Evolutionary conservation across 2,329 filamentous ascomycete genomes (phyloP).

Genomic region (Fusarium tupiense): DNA sequence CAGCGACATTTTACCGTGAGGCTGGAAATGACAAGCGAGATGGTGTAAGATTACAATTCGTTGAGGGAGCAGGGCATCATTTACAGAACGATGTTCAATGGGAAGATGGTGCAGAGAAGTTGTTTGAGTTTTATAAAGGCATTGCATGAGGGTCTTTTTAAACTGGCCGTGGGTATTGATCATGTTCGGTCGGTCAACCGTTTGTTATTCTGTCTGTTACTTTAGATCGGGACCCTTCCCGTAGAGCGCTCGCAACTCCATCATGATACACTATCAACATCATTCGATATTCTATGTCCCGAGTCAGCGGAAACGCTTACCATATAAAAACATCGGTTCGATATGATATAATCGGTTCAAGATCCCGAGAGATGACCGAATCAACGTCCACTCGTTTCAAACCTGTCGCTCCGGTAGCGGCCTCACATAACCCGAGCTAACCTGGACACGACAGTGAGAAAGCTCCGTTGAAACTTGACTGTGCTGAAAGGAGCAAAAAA

Average conservation of each 20-base stretch:
- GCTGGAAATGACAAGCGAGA: constrained; percentile 20
- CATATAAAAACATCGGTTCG: neutral
- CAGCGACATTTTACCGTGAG: constrained; percentile 47
- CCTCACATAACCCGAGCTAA: neutral
- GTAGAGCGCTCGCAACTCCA: constrained; percentile 11
- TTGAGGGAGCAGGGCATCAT: constrained; percentile 61
- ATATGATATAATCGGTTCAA: constrained; percentile 22
- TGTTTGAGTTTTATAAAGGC: constrained; percentile 53
- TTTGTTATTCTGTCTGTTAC: neutral
- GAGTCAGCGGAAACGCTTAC: neutral
- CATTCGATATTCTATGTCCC: constrained; percentile 13
- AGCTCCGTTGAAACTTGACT: constrained; percentile 4
- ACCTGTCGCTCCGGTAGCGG: constrained; percentile 25
- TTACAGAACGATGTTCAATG: constrained; percentile 62
- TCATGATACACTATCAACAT: neutral
- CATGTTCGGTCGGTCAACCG: neutral
- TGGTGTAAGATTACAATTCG: constrained; percentile 54
- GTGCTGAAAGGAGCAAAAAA: constrained; percentile 31
- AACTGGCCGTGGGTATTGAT: neutral
- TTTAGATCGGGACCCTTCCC: neutral
- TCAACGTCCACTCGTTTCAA: constrained; percentile 6
- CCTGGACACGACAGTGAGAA: neutral
- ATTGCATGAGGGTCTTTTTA: neutral
- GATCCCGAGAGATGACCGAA: constrained; percentile 38
- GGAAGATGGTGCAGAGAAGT: constrained; percentile 56